These are phyloP conservation scores for Karstenula rhodostoma DNA, from an alignment of 2,329 filamentous ascomycete species.

Conservation along the genomic window DNA sequence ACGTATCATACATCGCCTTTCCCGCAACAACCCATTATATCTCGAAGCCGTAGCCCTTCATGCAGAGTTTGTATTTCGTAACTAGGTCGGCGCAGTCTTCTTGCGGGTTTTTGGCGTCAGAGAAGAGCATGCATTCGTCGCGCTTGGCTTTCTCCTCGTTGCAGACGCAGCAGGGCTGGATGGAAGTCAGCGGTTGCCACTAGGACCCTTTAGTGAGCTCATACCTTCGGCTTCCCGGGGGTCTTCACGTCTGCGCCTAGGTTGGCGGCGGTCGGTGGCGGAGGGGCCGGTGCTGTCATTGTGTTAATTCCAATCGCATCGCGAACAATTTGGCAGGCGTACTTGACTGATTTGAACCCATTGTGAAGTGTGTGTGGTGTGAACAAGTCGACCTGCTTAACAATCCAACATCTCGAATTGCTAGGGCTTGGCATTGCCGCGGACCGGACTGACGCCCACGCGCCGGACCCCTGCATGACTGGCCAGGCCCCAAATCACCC, in stretches of 20 bases:
- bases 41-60: constrained; percentile 92
- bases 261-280: constrained; percentile 49
- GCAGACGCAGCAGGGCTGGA: constrained; percentile 95
- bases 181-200: constrained; percentile 5
- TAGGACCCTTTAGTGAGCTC: neutral
- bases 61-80: constrained; percentile 86
- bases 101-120: constrained; percentile 80
- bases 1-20: constrained; percentile 16
- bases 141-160: constrained; percentile 91
- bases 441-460: constrained; percentile 10
- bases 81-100: constrained; percentile 84
- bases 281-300: constrained; percentile 36
- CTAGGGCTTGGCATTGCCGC: constrained; percentile 31
- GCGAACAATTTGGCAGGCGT: neutral
- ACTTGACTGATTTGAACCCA: constrained; percentile 45
- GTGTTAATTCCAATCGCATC: constrained; percentile 21
- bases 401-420: constrained; percentile 31
- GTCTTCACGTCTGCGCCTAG: constrained; percentile 56
- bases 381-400: constrained; percentile 31
- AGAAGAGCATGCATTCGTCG: constrained; percentile 99
- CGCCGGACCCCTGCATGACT: constrained; percentile 21
- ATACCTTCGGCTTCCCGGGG: constrained; percentile 55
- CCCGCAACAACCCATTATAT: constrained; percentile 35
- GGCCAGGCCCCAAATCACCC: constrained; percentile 31
- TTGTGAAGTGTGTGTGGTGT: constrained; percentile 29